Evolutionary conservation across 2,329 filamentous ascomycete genomes (phyloP).

Genomic region (Lasiodiplodia hormozganensis): DNA sequence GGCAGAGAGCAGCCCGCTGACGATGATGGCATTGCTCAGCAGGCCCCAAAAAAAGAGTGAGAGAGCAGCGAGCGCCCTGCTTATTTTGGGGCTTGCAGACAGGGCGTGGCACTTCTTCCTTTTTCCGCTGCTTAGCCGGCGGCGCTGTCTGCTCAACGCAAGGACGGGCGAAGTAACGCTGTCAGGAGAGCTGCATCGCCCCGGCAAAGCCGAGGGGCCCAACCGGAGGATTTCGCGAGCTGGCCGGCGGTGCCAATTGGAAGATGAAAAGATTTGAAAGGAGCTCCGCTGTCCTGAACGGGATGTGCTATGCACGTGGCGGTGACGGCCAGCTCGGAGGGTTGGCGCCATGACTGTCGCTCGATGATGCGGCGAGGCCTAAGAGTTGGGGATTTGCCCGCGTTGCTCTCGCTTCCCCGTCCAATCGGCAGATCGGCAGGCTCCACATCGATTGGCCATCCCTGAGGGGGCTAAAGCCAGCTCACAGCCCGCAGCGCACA

Average conservation of each 20-base stretch:
- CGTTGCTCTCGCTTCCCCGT: not conserved
- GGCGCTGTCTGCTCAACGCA: not conserved
- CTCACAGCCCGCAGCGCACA: not conserved
- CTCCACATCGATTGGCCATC: not conserved
- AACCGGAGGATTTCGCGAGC: constrained; percentile 4
- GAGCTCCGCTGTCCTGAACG: not conserved
- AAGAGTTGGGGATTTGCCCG: not conserved
- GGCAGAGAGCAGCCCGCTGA: not conserved
- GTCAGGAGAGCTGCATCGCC: not conserved
- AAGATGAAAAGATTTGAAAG: not conserved
- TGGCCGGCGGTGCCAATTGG: constrained; percentile 3
- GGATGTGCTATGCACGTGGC: constrained; percentile 10
- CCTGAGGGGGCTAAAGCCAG: constrained; percentile 1
- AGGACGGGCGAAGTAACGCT: constrained; percentile 17
- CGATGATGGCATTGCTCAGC: not conserved
- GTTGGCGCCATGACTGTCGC: not conserved
- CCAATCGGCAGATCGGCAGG: constrained; percentile 14
- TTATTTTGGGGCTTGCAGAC: not conserved
- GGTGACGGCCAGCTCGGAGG: not conserved
- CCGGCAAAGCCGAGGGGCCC: not conserved
- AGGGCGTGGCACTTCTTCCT: constrained; percentile 2
- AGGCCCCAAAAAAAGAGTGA: constrained; percentile 1
- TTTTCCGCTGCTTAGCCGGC: not conserved
- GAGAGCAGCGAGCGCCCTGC: not conserved
- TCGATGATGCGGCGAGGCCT: too few species aligned